Evolutionary conservation across 2,329 filamentous ascomycete genomes (phyloP).

Genomic region (Elsinoe arachidis): DNA sequence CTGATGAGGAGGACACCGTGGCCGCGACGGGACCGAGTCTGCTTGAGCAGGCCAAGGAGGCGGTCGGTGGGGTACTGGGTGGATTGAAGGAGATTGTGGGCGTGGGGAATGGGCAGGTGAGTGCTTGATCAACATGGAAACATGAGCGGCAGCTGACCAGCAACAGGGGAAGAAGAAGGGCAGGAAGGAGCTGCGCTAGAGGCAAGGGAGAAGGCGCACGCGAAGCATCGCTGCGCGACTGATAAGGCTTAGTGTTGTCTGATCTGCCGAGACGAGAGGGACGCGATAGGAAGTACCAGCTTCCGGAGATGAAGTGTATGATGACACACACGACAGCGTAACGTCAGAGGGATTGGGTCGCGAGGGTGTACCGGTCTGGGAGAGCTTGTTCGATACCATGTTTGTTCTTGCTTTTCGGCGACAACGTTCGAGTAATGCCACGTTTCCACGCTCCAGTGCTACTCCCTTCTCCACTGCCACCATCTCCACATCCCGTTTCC

Average conservation of each 20-base stretch:
- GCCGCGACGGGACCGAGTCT: conserved; percentile 11
- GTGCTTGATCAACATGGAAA: background rate
- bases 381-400: background rate
- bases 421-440: background rate
- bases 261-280: background rate
- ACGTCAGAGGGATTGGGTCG: no score
- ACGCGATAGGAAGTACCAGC: background rate
- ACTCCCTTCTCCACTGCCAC: background rate
- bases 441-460: background rate
- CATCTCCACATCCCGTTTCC: background rate
- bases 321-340: background rate
- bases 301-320: background rate
- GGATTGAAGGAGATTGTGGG: conserved; percentile 10
- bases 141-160: background rate
- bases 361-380: no score
- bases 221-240: no score
- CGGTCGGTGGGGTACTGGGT: conserved; percentile 6
- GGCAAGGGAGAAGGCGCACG: no score
- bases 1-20: background rate
- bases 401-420: background rate
- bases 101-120: conserved; percentile 3
- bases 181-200: background rate
- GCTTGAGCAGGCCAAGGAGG: conserved; percentile 12
- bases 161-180: conserved; percentile 2
- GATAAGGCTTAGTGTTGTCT: no score